These are phyloP conservation scores for Picea abies DNA, from an alignment of 83 land plant species.

Conservation along the genomic window DNA sequence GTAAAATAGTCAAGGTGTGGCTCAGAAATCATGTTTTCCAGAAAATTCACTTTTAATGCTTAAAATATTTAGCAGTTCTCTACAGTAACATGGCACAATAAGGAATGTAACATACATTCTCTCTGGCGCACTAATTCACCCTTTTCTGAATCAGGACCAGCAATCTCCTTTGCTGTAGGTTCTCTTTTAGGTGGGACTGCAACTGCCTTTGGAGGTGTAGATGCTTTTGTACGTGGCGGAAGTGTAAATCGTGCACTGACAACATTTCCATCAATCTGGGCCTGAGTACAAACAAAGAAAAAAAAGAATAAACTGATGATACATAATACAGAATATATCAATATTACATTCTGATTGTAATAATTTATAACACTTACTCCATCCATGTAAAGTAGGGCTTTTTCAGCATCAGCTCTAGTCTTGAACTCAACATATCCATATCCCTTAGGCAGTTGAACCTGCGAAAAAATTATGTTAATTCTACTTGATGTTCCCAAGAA, in stretches of 20 bases:
- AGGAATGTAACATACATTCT: constrained; percentile 39
- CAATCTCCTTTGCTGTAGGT: constrained; percentile 34
- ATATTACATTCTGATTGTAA: background rate
- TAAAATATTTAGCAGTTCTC: background rate
- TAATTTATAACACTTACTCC: constrained; percentile 48
- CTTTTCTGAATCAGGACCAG: constrained; percentile 46
- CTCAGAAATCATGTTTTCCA: background rate
- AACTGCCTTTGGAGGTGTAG: constrained; percentile 47
- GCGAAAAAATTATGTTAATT: background rate
- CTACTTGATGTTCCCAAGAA: background rate
- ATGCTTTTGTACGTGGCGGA: constrained; percentile 38
- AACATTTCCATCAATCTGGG: constrained; percentile 77
- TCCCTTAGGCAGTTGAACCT: constrained; percentile 79
- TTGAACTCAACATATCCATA: constrained; percentile 82
- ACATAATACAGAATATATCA: background rate
- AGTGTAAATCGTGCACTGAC: constrained; percentile 65
- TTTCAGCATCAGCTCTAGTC: constrained; percentile 70
- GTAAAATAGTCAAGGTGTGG: background rate
- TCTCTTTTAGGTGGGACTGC: constrained; percentile 54
- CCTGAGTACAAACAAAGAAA: constrained; percentile 30
- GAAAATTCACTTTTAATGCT: too few relatives aligned
- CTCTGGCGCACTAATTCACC: constrained; percentile 51
- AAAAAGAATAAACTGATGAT: background rate
- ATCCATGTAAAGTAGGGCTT: constrained; percentile 77
- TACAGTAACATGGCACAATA: background rate